Percentiles rank a stretch among this genome's conserved stretches.
phyloP scores from a whole-genome alignment of 352 stramenopile genomes.

The Pythium periplocum region DNA sequence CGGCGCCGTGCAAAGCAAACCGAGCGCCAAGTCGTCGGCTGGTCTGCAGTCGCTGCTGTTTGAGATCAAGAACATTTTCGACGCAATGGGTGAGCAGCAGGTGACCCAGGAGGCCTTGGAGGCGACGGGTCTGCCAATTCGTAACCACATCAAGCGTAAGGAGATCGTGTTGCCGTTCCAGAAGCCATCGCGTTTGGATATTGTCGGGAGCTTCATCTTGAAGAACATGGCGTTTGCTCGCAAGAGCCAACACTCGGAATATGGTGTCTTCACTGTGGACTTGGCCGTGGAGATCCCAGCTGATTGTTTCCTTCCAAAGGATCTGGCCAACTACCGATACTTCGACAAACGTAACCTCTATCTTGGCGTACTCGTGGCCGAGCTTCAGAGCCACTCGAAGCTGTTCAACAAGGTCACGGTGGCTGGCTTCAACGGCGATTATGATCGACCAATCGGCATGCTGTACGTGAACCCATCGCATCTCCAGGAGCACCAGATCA shows the following conservation, averaged over 20 bases:
- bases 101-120: constrained; percentile 70
- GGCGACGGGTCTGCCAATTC: constrained; percentile 45
- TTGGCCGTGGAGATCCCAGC: constrained; percentile 78
- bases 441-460: constrained; percentile 69
- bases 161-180: constrained; percentile 84
- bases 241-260: constrained; percentile 41
- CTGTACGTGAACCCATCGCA: constrained; percentile 39
- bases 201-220: constrained; percentile 87
- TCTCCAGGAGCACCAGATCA: constrained; percentile 40
- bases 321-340: constrained; percentile 88
- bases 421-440: constrained; percentile 69
- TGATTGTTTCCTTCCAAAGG: constrained; percentile 81
- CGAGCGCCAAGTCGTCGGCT: constrained; percentile 33
- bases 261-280: constrained; percentile 66
- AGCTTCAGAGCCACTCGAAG: constrained; percentile 38
- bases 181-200: constrained; percentile 63
- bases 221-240: constrained; percentile 68
- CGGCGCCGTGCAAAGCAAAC: constrained; percentile 50
- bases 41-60: constrained; percentile 75
- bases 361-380: constrained; percentile 59
- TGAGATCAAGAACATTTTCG: constrained; percentile 68
- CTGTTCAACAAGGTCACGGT: constrained; percentile 55
- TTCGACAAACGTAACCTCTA: constrained; percentile 88
- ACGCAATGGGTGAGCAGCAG: constrained; percentile 57
- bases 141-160: constrained; percentile 78